These are phyloP conservation scores for Glycyrrhiza uralensis DNA, from an alignment of 306 rosid genomes.

Conservation along the genomic window DNA sequence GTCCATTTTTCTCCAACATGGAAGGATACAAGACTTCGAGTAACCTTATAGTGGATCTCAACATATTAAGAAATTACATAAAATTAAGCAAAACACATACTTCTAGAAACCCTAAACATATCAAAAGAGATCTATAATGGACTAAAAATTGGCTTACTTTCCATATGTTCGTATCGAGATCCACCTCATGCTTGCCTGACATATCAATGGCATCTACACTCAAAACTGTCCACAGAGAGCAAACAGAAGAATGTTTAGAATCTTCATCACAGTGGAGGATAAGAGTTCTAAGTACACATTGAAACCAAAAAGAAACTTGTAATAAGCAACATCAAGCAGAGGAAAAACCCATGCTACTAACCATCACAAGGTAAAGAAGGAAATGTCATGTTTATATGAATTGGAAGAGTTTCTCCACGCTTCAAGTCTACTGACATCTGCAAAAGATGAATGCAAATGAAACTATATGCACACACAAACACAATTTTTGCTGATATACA, in stretches of 20 bases:
- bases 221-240: constrained; percentile 54
- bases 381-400: constrained; percentile 89
- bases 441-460: constrained; percentile 9
- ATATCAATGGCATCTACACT: constrained; percentile 95
- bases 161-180: constrained; percentile 96
- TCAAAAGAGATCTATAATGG: not conserved
- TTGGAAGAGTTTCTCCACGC: constrained; percentile 96
- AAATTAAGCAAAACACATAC: not conserved
- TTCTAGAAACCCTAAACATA: not conserved
- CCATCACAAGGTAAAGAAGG: constrained; percentile 98
- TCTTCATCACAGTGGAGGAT: not conserved
- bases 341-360: constrained; percentile 40
- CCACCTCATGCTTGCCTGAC: constrained; percentile 99
- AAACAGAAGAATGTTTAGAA: constrained; percentile 16
- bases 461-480: not conserved
- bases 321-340: constrained; percentile 15
- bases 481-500: not conserved
- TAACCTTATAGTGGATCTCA: not conserved
- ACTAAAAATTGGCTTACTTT: constrained; percentile 53
- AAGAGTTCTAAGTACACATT: not conserved
- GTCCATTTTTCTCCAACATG: not conserved
- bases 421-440: constrained; percentile 97
- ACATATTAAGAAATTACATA: not conserved
- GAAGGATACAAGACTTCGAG: not conserved
- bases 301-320: not conserved